Percentiles rank a stretch among this genome's conserved stretches.
Conservation (phyloP, 768 basidiomycete species). For the Tricholoma sp. region DNA sequence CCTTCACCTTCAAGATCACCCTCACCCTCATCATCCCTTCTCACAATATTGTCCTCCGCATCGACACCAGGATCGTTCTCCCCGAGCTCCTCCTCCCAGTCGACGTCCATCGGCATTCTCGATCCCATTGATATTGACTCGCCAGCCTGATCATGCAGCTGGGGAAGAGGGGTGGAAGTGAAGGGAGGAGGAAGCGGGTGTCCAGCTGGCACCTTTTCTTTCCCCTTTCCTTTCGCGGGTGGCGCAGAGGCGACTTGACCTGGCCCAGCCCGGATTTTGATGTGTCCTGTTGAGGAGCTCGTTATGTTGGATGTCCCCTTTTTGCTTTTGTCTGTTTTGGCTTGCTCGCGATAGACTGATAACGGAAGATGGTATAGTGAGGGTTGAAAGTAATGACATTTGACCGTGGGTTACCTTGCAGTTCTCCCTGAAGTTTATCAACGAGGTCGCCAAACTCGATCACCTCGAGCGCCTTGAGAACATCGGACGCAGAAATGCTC, state of each 20-base stretch:
- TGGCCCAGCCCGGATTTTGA: slow-evolving; percentile 13
- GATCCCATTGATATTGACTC: slow-evolving; percentile 25
- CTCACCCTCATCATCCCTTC: slow-evolving; percentile 33
- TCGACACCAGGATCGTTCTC: slow-evolving; percentile 23
- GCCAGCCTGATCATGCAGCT: slow-evolving; percentile 8
- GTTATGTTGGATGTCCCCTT: slow-evolving; percentile 24
- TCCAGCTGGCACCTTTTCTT: slow-evolving; percentile 28
- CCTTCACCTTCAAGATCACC: slow-evolving; percentile 38
- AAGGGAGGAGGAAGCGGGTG: slow-evolving; percentile 23
- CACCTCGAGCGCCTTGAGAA: slow-evolving; percentile 79
- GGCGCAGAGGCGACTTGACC: slow-evolving; percentile 9
- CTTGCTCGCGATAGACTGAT: slow-evolving; percentile 59
- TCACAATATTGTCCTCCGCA: slow-evolving; percentile 28
- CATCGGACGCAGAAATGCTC: slow-evolving; percentile 83
- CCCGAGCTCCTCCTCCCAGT: slow-evolving; percentile 19
- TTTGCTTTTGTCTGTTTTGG: slow-evolving; percentile 58
- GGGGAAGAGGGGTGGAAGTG: slow-evolving; percentile 23
- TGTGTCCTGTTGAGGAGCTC: slow-evolving; percentile 16
- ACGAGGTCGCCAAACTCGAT: slow-evolving; percentile 74
- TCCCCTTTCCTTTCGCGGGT: slow-evolving; percentile 21
- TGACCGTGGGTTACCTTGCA: slow-evolving; percentile 43
- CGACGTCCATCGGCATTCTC: slow-evolving; percentile 28
- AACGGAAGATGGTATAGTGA: background rate
- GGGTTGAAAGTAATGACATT: background rate
- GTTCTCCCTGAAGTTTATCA: slow-evolving; percentile 56